Conservation (phyloP, 352 stramenopile species). For the Salisapilia sapeloensis region DNA sequence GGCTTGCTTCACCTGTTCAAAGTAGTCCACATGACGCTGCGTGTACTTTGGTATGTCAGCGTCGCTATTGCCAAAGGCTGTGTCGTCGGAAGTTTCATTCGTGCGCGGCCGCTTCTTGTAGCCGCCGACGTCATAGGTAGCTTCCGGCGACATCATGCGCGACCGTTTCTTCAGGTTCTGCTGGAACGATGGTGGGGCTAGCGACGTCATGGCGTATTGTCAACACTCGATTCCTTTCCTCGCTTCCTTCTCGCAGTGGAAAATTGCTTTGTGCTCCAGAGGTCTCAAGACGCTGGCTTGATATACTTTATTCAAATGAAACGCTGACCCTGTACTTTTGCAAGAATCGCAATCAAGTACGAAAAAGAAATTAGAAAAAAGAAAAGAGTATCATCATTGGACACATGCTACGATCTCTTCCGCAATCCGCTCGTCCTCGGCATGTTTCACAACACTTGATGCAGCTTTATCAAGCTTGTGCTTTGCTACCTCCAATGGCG, state of each 20-base stretch:
- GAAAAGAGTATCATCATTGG: too few species aligned
- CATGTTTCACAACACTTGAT: background rate
- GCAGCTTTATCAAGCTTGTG: conserved; percentile 6
- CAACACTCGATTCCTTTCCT: background rate
- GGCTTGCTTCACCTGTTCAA: conserved; percentile 72
- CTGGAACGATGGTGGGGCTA: conserved; percentile 10
- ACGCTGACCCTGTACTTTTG: background rate
- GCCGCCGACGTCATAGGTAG: conserved; percentile 10
- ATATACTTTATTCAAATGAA: background rate
- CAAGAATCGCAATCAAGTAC: background rate
- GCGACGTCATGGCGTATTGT: background rate
- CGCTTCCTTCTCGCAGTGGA: background rate
- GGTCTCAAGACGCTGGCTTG: background rate
- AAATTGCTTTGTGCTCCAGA: background rate
- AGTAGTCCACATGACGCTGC: conserved; percentile 76
- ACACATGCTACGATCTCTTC: background rate
- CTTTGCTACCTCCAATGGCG: conserved; percentile 16
- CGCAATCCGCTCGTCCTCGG: background rate
- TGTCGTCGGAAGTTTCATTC: conserved; percentile 20
- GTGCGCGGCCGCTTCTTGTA: conserved; percentile 39
- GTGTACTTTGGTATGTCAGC: conserved; percentile 69
- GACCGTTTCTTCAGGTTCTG: conserved; percentile 63
- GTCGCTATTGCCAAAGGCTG: conserved; percentile 10
- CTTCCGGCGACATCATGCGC: conserved; percentile 10
- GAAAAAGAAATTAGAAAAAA: background rate